Evolutionary conservation across 1,284 basidiomycete species (phyloP), one percentile per base, ranked within the genome.

Genomic region (Sporisorium iseilematis-ciliati): DNA sequence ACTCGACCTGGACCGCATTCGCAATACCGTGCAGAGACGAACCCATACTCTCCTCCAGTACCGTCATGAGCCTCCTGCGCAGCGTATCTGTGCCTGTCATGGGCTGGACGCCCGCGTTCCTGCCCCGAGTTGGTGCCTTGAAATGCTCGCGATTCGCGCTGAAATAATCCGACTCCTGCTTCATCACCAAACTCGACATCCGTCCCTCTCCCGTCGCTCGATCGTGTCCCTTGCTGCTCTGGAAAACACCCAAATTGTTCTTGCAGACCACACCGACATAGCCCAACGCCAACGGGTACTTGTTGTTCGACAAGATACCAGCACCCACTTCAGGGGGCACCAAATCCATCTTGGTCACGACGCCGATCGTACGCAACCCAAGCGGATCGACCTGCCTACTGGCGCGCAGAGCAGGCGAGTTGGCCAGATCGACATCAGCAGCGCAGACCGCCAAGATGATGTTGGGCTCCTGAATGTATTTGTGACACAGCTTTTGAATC

Each of bases 341-440:
- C 21, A 99, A 88, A 84, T 99, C 96, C 95, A 99, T 97, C 89
- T 99, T 99, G 46, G 97, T 99, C 49, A 99, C 89, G 7, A 99
- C 97, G 33, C 97, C 96, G 78, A 99, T 96, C 0, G 97, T 99
- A 31, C 96, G 90, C 65, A 95, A 88, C 7, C 97, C 96, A 7
- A 98, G 88, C 2, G 96, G 96, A 84, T 99, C 96, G 3, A 99
- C 93, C 73, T 93, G 92, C 49, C 95, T 89, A 84, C 93, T 95
- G 0, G 97, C 95, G 40, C 95, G 89, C 49, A 99, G 87, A 0
- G 97, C 96, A 3, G 97, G 96, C 1, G 94, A 97, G 86, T 99
- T 99, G 66, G 96, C 96, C 8, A 99, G 89, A 87, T 99, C 97
- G 60, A 99, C 97, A 86, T 99, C 95, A 8, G 97, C 96, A 3